Percentiles rank a stretch among this genome's conserved stretches.
phyloP scores from a whole-genome alignment of 116 monocot genomes.

The Dioscorea cayenensis region DNA sequence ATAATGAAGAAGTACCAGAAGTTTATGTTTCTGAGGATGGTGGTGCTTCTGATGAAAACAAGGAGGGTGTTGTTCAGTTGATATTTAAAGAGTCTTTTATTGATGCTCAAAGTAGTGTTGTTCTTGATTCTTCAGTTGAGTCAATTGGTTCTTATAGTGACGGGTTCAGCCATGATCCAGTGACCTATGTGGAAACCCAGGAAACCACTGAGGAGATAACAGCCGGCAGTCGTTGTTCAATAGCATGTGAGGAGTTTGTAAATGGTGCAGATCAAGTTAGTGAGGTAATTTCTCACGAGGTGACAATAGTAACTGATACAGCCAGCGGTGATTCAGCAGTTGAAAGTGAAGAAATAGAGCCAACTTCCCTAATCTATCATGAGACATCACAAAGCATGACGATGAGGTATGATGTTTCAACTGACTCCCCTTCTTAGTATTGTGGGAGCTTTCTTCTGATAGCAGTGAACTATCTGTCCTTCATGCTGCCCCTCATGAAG shows the following conservation, averaged over 20 bases:
- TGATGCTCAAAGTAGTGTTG: neutral
- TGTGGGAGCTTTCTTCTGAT: neutral
- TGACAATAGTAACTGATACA: neutral
- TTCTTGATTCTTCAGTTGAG: neutral
- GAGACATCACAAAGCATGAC: slow-evolving; percentile 21
- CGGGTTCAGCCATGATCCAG: slow-evolving; percentile 1
- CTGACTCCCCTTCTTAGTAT: neutral
- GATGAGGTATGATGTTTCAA: slow-evolving; percentile 16
- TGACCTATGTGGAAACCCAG: slow-evolving; percentile 2
- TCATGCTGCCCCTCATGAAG: neutral
- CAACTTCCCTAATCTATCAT: slow-evolving; percentile 14
- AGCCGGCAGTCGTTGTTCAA: slow-evolving; percentile 1
- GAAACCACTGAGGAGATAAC: slow-evolving; percentile 14
- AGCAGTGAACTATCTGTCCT: neutral
- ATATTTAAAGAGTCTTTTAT: neutral
- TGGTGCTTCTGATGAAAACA: neutral
- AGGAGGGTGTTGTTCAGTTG: neutral
- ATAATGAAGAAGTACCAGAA: slow-evolving; percentile 12
- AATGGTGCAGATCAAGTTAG: slow-evolving; percentile 10
- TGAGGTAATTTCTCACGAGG: slow-evolving; percentile 8
- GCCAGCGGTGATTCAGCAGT: neutral
- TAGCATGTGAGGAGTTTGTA: slow-evolving; percentile 19
- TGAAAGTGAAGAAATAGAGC: slow-evolving; percentile 13
- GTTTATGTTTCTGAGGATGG: slow-evolving; percentile 6
- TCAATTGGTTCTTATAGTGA: neutral